Evolutionary conservation across 2,329 filamentous ascomycete genomes (phyloP), one percentile per base, ranked within the genome.

Genomic region (Penicillium palitans): DNA sequence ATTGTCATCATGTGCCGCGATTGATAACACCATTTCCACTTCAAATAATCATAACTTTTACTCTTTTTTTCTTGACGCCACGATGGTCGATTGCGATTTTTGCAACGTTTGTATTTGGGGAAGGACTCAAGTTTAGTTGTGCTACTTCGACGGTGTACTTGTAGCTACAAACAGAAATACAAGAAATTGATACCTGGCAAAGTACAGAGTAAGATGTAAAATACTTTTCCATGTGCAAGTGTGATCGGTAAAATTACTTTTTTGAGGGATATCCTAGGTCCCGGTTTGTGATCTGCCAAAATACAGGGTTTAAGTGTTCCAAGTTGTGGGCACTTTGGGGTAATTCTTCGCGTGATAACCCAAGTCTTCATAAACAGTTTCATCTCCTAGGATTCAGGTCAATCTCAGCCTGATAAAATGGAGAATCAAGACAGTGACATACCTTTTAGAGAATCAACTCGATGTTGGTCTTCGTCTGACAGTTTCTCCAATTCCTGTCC

Each of bases 401-500:
- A 44, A 45, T 39, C 10, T 47, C 44, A 53, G 46, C 19, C 29
- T 60, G 19, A 57, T 35, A 12, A n/a, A n/a, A 15, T 3, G 25
- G 13, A 24, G 21, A n/a, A 33, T 42, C 33, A 40, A 40, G 44
- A 12, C 24, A 35, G 15, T 52, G 40, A 33, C 63, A 67, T 71
- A 83, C 83, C 84, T 64, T 80, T 74, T 13, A 88, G 74, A 64
- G 84, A 75, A 69, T 82, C 79, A 71, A 91, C 86, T 7, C 90
- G 81, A 57, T 87, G 76, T 61, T 87, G 81, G 65, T 95, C 90
- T 70, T 93, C 90, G 13, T 88, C 82, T 71, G 91, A 90, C 2
- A 96, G 76, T 70, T 87, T 85, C 71, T 92, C 85, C 46, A 96
- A 72, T 66, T 91, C 88, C 62, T 90, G 86, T n/a, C 81, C 77